A percentile compares a stretch with the other conserved stretches of the same genome.
phyloP scores from a whole-genome alignment of 176 grass and related monocot genomes.

The Triticum monococcum region DNA sequence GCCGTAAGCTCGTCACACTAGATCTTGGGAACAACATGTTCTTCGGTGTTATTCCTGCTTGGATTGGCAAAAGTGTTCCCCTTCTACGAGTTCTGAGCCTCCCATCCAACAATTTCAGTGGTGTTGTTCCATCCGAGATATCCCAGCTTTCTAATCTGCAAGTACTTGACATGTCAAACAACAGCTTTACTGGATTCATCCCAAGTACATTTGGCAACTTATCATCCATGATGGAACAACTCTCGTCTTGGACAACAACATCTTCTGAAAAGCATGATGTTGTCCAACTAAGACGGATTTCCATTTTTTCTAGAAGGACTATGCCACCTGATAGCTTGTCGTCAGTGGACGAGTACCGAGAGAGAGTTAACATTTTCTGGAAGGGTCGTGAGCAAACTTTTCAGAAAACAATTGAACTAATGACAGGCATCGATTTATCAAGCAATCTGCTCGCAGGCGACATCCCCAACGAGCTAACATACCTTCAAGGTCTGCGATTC shows the following conservation, averaged over 20 bases:
- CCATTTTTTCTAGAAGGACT: not conserved
- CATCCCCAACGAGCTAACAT: not conserved
- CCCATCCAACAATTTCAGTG: constrained; percentile 41
- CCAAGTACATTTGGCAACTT: constrained; percentile 34
- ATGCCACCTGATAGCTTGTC: not conserved
- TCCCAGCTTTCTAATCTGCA: constrained; percentile 34
- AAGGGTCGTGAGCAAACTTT: not conserved
- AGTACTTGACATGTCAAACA: constrained; percentile 43
- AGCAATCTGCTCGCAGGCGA: not conserved
- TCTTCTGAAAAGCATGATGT: not conserved
- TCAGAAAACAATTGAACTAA: not conserved
- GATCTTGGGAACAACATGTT: constrained; percentile 38
- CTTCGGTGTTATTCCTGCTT: constrained; percentile 32
- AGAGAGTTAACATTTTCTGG: not conserved
- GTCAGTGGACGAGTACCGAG: not conserved
- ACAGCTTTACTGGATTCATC: constrained; percentile 39
- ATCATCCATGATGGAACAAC: constrained; percentile 17
- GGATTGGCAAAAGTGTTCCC: constrained; percentile 36
- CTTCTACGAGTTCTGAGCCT: constrained; percentile 33
- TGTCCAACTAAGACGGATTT: not conserved
- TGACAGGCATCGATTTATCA: constrained; percentile 25
- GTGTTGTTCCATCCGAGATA: constrained; percentile 9
- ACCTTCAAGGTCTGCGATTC: constrained; percentile 14
- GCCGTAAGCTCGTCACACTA: no score
- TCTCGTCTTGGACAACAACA: not conserved